Base-by-base conservation (phyloP, 1,139 yeast species). In the Yamadazyma spencermartinsiae region DNA sequence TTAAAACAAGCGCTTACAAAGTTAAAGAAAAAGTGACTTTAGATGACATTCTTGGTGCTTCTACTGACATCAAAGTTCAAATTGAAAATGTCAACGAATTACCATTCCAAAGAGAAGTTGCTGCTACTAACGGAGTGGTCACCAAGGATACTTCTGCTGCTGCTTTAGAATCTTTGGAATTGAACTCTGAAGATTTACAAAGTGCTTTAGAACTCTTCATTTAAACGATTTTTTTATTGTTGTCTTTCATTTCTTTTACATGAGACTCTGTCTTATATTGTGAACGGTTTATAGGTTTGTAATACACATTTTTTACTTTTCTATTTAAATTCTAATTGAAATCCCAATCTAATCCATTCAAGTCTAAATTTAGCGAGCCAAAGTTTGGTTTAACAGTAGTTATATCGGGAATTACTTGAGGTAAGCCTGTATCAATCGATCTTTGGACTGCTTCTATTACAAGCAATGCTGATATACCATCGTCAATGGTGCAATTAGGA, bases 121-220 rank as follows among this genome's bases (percentile, higher is more conserved):
- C 79, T 44, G 74, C 64, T 38, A 77, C 74, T 19, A 74, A 54
- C 44, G 76, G 75, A 31, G 74, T 71, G 30, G 40, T 48, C 24
- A 41, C 42, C 19, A 43, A 48, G 31, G 48, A 46, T 29, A 38
- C 43, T 29, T 2, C 32, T 18, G 36, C 29, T 23, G 28, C 32
- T 21, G 31, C 33, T 21, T 25, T 36, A 13, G 23, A 28, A 28
- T 16, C 26, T 6, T 4, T 36, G 6, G 31, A 15, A 7, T 33
- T 29, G 17, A 7, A 15, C n/a, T 8, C 31, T 12, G 35, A 27
- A 16, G 33, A 31, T 26, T 20, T 34, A 11, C 23, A 34, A 28
- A 21, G 17, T 12, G 12, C 23, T 15, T 33, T 35, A n/a, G 26
- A 31, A 4, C 17, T 28, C 8, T 28, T 28, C 20, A 28, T 28